These are phyloP conservation scores for Calonectria pseudoreteaudii DNA, from an alignment of 2,329 filamentous ascomycete species.

Conservation along the genomic window DNA sequence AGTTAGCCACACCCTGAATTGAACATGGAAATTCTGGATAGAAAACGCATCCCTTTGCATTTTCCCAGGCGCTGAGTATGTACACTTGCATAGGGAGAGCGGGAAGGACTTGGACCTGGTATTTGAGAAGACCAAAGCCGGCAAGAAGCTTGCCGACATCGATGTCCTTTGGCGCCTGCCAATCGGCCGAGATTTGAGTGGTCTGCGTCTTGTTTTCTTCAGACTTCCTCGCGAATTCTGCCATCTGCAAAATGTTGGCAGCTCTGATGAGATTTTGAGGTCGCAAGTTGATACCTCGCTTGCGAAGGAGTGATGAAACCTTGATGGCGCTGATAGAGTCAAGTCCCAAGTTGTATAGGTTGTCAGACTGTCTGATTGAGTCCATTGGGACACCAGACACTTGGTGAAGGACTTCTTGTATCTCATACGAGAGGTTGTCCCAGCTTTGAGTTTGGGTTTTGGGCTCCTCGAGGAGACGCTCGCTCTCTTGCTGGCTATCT, in stretches of 20 bases:
- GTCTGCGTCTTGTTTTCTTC: not conserved
- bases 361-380: conserved; percentile 71
- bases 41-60: conserved; percentile 74
- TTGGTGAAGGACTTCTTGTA: conserved; percentile 62
- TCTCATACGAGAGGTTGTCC: conserved; percentile 48
- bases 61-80: conserved; percentile 83
- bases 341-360: conserved; percentile 85
- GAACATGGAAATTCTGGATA: conserved; percentile 78
- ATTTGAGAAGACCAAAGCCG: conserved; percentile 52
- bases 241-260: conserved; percentile 74
- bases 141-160: conserved; percentile 53
- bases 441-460: conserved; percentile 39
- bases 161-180: conserved; percentile 51
- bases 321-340: conserved; percentile 96
- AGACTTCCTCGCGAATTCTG: conserved; percentile 40
- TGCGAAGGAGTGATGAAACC: conserved; percentile 77
- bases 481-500: conserved; percentile 7
- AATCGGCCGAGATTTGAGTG: conserved; percentile 23
- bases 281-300: conserved; percentile 69
- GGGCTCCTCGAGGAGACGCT: not conserved
- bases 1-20: conserved; percentile 54
- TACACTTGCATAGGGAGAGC: conserved; percentile 83
- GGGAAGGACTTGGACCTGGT: conserved; percentile 72
- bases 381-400: conserved; percentile 71
- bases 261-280: conserved; percentile 79